Evolutionary conservation across 78 protist genomes (phyloP).

Genomic region (Paratrimastix pyriformis): DNA sequence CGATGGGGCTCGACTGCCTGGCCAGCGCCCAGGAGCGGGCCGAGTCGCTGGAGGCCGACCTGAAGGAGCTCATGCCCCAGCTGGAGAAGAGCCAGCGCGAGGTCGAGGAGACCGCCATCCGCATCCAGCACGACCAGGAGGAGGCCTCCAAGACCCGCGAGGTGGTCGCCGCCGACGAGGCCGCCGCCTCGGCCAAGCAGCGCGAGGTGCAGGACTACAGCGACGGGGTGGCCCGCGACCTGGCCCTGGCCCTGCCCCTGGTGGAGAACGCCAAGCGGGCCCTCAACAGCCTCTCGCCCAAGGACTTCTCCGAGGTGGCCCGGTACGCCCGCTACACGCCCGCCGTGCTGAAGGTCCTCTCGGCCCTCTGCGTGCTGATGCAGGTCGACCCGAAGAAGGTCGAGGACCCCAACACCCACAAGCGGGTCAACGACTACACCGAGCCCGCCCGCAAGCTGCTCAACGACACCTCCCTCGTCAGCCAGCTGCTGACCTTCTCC

Average conservation of each 20-base stretch:
- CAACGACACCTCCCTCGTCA: slow-evolving; percentile 34
- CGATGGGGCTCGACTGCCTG: slow-evolving; percentile 50
- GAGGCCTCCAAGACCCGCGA: slow-evolving; percentile 30
- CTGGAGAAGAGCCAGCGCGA: slow-evolving; percentile 40
- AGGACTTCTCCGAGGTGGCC: slow-evolving; percentile 51
- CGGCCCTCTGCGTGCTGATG: slow-evolving; percentile 58
- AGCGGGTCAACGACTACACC: slow-evolving; percentile 55
- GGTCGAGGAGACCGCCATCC: slow-evolving; percentile 45
- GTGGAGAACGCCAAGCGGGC: slow-evolving; percentile 56
- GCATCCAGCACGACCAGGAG: slow-evolving; percentile 44
- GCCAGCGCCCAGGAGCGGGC: slow-evolving; percentile 37
- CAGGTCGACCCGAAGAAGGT: slow-evolving; percentile 30
- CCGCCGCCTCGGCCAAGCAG: slow-evolving; percentile 44
- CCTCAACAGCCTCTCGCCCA: slow-evolving; percentile 45
- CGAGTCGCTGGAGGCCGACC: slow-evolving; percentile 39
- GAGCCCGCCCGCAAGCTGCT: slow-evolving; percentile 44
- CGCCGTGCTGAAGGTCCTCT: slow-evolving; percentile 61
- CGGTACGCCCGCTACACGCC: slow-evolving; percentile 51
- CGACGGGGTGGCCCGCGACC: slow-evolving; percentile 44
- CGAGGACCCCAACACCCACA: slow-evolving; percentile 17
- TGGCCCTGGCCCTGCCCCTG: slow-evolving; percentile 74
- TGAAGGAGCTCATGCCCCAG: slow-evolving; percentile 57
- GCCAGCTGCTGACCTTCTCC: slow-evolving; percentile 38
- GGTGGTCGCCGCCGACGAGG: slow-evolving; percentile 48
- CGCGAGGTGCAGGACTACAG: slow-evolving; percentile 39